Conservation (phyloP, 129 eudicot genomes). For the Pseudognaphalium luteoalbum region DNA sequence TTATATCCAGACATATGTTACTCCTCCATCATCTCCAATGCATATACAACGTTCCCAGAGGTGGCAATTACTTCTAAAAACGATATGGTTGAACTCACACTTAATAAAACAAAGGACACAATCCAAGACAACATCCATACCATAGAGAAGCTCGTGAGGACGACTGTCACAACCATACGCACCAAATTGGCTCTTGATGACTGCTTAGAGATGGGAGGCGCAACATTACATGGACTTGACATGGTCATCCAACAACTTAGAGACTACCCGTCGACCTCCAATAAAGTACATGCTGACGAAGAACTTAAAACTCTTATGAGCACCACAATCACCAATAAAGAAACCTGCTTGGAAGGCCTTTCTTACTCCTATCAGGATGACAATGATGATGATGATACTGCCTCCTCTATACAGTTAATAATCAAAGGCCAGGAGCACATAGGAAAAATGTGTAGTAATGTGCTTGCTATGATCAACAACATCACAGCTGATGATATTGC, state of each 20-base stretch:
- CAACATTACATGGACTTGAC: constrained; percentile 58
- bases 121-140: constrained; percentile 44
- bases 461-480: constrained; percentile 24
- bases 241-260: constrained; percentile 37
- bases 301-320: constrained; percentile 73
- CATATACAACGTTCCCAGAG: not conserved
- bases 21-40: constrained; percentile 34
- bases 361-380: not conserved
- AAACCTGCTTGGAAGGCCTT: constrained; percentile 50
- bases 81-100: constrained; percentile 54
- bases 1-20: constrained; percentile 63
- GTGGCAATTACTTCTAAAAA: constrained; percentile 28
- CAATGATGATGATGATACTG: not conserved
- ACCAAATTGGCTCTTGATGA: constrained; percentile 64
- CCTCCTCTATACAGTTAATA: not conserved
- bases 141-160: constrained; percentile 29
- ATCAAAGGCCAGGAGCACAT: constrained; percentile 31
- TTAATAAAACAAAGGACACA: constrained; percentile 46
- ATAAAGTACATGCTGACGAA: constrained; percentile 37
- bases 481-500: constrained; percentile 27
- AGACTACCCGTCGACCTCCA: constrained; percentile 38
- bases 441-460: constrained; percentile 39
- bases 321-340: constrained; percentile 66
- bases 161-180: constrained; percentile 36
- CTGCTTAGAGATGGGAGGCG: constrained; percentile 57